Conservation (phyloP, 495 filamentous ascomycete genomes). For the Lepidopterella palustris region DNA sequence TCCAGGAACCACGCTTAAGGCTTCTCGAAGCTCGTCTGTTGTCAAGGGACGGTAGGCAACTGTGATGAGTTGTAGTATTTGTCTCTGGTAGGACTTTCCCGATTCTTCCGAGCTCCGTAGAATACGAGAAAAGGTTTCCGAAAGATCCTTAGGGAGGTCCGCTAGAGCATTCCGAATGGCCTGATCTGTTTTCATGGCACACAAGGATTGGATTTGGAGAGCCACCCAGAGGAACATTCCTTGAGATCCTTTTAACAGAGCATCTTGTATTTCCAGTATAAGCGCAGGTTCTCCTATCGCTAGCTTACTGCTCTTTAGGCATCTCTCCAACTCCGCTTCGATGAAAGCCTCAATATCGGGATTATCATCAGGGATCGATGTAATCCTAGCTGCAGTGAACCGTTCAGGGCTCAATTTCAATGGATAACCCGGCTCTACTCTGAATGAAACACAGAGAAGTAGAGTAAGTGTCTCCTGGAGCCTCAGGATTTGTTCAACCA, state of each 20-base stretch:
- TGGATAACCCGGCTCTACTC: constrained; percentile 2
- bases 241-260: neutral
- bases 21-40: constrained; percentile 40
- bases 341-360: neutral
- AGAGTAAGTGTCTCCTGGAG: constrained; percentile 30
- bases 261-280: neutral
- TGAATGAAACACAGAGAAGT: constrained; percentile 33
- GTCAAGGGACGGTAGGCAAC: constrained; percentile 37
- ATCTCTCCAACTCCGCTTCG: neutral
- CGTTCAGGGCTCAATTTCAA: neutral
- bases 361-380: constrained; percentile 14
- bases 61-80: constrained; percentile 34
- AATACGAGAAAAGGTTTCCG: neutral
- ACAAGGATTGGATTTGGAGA: neutral
- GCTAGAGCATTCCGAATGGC: neutral
- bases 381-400: neutral
- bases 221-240: neutral
- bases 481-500: neutral
- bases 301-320: neutral
- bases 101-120: neutral
- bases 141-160: neutral
- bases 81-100: constrained; percentile 10
- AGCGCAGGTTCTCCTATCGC: neutral
- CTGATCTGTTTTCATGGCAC: neutral
- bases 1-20: constrained; percentile 38